These are phyloP conservation scores for Phaeosphaeriaceae sp. DNA, from an alignment of 2,329 filamentous ascomycete species.

Conservation along the genomic window DNA sequence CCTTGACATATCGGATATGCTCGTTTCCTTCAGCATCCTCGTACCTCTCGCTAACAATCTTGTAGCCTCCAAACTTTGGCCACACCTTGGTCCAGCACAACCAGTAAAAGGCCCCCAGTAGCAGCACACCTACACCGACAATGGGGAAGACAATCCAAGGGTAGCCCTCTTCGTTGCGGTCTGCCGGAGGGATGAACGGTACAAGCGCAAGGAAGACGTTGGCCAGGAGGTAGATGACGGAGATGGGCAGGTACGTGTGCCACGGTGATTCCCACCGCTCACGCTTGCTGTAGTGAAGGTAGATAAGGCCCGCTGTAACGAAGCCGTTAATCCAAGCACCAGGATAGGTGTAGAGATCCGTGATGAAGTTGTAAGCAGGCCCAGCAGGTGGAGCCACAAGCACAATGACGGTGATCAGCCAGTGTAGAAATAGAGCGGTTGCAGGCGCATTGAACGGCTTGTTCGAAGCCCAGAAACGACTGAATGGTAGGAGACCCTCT, in stretches of 20 bases:
- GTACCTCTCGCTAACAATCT: conserved; percentile 39
- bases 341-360: conserved; percentile 57
- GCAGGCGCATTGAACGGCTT: conserved; percentile 70
- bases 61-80: conserved; percentile 37
- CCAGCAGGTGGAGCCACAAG: conserved; percentile 72
- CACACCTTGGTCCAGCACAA: conserved; percentile 25
- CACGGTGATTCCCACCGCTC: conserved; percentile 48
- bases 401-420: conserved; percentile 69
- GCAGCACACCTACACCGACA: conserved; percentile 51
- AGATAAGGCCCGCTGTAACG: conserved; percentile 45
- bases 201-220: conserved; percentile 53
- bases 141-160: conserved; percentile 56
- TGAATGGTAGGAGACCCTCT: conserved; percentile 72
- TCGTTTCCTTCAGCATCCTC: conserved; percentile 37
- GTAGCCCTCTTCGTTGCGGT: conserved; percentile 51
- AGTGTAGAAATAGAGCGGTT: conserved; percentile 66
- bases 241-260: conserved; percentile 45
- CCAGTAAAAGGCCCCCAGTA: conserved; percentile 49
- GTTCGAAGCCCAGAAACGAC: conserved; percentile 72
- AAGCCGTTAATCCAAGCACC: conserved; percentile 49
- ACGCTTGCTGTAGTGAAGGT: conserved; percentile 42
- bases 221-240: conserved; percentile 48
- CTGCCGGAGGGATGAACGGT: conserved; percentile 52
- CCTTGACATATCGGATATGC: conserved; percentile 43
- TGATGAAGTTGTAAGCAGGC: conserved; percentile 72